A percentile compares a stretch with the other conserved stretches of the same genome.
Conservation (phyloP, 1,139 yeast genomes). For the Taphrina deformans region DNA sequence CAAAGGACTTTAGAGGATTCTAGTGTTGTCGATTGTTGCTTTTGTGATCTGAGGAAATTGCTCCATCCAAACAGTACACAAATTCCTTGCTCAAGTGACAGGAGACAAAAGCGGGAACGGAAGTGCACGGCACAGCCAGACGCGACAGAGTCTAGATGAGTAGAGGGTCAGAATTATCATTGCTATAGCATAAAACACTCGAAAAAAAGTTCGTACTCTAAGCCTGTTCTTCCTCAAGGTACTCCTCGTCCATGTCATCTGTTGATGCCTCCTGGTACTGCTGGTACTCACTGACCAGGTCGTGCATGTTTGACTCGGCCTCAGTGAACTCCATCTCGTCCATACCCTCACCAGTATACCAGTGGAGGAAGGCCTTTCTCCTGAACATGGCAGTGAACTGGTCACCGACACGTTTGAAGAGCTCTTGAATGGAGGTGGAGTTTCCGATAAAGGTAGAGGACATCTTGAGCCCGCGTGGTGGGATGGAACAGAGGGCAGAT, state of each 20-base stretch:
- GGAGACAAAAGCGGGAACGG: no score
- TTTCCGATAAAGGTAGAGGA: conserved; percentile 53
- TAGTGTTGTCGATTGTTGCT: no score
- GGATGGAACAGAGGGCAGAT: conserved; percentile 52
- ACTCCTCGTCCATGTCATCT: conserved; percentile 46
- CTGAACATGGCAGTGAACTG: conserved; percentile 52
- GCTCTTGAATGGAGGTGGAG: conserved; percentile 51
- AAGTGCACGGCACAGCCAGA: no score
- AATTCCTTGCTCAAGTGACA: no score
- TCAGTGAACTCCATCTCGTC: conserved; percentile 52
- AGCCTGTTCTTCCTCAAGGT: conserved; percentile 40
- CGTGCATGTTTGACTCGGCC: conserved; percentile 51
- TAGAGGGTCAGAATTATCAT: conserved; percentile 6
- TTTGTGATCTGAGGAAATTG: not conserved
- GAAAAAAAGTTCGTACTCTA: not conserved
- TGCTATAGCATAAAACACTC: conserved; percentile 15
- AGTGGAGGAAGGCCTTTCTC: conserved; percentile 52
- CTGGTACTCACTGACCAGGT: conserved; percentile 50
- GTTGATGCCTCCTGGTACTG: conserved; percentile 51
- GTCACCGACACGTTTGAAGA: conserved; percentile 48
- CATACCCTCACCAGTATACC: conserved; percentile 54
- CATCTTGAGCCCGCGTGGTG: conserved; percentile 49
- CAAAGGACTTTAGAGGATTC: conserved; percentile 23
- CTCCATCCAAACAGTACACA: not conserved
- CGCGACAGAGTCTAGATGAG: no score